Percentiles rank a stretch among this genome's conserved stretches.
Conservation (phyloP, 352 stramenopile species). For the Pythium plurisporium region DNA sequence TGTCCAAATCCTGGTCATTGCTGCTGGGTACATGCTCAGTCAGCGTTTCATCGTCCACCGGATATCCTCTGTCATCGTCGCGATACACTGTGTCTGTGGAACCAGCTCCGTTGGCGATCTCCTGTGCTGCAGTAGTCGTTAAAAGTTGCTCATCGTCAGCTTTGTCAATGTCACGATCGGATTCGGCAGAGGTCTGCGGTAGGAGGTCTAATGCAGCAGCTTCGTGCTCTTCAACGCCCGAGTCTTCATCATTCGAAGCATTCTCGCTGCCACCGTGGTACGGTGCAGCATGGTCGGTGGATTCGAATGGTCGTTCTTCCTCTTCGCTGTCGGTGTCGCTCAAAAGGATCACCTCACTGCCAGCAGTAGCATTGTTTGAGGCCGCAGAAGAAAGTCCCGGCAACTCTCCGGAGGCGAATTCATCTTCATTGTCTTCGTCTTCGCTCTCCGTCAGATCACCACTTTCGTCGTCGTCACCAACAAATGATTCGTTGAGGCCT, state of each 20-base stretch:
- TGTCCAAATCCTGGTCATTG: neutral
- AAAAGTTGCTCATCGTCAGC: too few species aligned
- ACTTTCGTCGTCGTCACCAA: neutral
- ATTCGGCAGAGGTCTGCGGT: too few species aligned
- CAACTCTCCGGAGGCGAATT: neutral
- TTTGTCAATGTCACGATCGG: too few species aligned
- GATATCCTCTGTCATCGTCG: too few species aligned
- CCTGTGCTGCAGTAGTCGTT: too few species aligned
- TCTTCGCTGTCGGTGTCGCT: constrained; percentile 10
- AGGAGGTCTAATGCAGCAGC: too few species aligned
- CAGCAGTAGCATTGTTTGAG: neutral
- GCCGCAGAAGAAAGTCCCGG: neutral
- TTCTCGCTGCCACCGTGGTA: neutral
- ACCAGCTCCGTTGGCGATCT: too few species aligned
- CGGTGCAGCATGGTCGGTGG: neutral
- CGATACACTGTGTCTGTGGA: too few species aligned
- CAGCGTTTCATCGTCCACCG: neutral
- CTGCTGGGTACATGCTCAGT: neutral
- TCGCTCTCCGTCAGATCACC: constrained; percentile 8
- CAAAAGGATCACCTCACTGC: constrained; percentile 1
- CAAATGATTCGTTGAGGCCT: constrained; percentile 1
- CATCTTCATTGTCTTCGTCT: neutral
- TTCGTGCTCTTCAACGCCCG: neutral
- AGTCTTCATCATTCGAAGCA: neutral
- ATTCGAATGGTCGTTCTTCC: neutral